Evolutionary conservation across 352 stramenopile species (phyloP), one percentile per base, ranked within the genome.

Genomic region (Pythium utonaiense): DNA sequence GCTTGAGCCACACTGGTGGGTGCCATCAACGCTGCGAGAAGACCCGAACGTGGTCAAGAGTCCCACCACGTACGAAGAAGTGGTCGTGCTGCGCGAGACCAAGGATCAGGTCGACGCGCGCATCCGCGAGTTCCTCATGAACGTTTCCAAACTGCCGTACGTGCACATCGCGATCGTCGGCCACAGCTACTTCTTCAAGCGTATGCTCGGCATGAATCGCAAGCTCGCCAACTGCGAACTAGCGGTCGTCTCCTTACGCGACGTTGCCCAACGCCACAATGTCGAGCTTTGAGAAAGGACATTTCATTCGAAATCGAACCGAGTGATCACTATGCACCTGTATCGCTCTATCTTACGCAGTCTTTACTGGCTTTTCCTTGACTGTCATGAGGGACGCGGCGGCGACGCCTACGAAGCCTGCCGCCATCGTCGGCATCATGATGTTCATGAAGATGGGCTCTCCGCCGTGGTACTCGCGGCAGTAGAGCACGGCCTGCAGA

Each of bases 201-300:
- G 80, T 16, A 87, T 92, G 83, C 73, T 93, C 24, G 70, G 72
- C 19, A 91, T 92, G 79, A 79, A 61, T 44, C 75, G 80, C 6
- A 93, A 95, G 57, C 76, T 93, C 17, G 65, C 66, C 57, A 95
- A 95, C 62, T 95, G 86, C 54, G 83, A 95, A 41, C 67, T 95
- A n/a, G 65, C 71, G 8, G 70, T 79, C 33, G 80, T 75, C 14
- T 62, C 66, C 0, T 59, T 86, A 6, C 19, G 27, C 12, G 67
- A 80, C 2, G 19, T 81, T 16, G 71, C 58, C 1, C 13, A 47
- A 28, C 58, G 53, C 1, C 70, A 71, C 47, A 48, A 64, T 44
- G 28, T 67, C 38, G 22, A 27, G 33, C 34, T 54, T 17, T 47
- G 40, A 47, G 40, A 47, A 47, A 47, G 40, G 21, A 6, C 40